phyloP scores from a whole-genome alignment of 2,329 filamentous ascomycete genomes.

The Xylaria sp. region DNA sequence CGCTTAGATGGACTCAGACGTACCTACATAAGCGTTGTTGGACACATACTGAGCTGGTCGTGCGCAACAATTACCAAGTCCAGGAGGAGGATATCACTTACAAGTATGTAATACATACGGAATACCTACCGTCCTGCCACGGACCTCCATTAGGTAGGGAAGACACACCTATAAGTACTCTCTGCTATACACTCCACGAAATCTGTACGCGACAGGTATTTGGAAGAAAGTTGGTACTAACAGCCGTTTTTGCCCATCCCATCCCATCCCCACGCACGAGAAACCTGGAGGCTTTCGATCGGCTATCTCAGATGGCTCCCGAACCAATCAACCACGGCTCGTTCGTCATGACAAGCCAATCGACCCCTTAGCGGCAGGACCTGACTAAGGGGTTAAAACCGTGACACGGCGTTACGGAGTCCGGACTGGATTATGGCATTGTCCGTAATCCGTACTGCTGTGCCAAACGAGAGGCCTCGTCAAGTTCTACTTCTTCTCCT shows the following conservation, averaged over 20 bases:
- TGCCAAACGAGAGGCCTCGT: background rate
- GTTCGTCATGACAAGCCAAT: slow-evolving; percentile 6
- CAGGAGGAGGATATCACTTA: background rate
- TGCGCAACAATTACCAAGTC: background rate
- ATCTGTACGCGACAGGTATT: background rate
- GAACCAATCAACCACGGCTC: slow-evolving; percentile 12
- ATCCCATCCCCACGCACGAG: background rate
- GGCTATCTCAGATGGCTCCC: slow-evolving; percentile 19
- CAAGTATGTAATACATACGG: no score
- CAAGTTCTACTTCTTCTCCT: no score
- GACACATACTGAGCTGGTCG: background rate
- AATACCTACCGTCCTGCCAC: no score
- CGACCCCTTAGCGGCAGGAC: background rate
- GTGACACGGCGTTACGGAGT: background rate
- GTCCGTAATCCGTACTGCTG: background rate
- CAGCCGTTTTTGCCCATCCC: background rate
- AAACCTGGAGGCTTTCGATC: slow-evolving; percentile 4
- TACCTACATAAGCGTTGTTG: background rate
- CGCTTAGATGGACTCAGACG: background rate
- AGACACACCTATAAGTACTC: no score
- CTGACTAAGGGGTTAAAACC: background rate
- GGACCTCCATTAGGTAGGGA: no score
- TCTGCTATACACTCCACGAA: no score
- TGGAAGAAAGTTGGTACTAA: background rate
- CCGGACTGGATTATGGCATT: background rate